Evolutionary conservation across 2,329 filamentous ascomycete species (phyloP).

Genomic region (Epichloe brachyelytri): DNA sequence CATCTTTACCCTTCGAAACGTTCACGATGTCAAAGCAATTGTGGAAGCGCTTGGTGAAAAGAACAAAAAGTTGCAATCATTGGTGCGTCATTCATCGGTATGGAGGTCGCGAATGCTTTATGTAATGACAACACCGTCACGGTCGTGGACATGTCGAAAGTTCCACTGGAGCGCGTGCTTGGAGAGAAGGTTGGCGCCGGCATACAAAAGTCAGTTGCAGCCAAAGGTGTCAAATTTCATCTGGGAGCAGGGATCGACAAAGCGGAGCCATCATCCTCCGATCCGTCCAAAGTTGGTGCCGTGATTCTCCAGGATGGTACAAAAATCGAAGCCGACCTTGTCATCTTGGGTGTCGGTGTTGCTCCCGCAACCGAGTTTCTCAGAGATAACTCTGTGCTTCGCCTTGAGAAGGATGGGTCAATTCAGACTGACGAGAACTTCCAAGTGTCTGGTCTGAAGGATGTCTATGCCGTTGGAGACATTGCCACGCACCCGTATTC

Average conservation of each 20-base stretch:
- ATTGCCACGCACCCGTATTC: conserved; percentile 92
- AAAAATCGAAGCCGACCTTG: conserved; percentile 70
- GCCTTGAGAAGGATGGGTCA: conserved; percentile 74
- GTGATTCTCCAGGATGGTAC: conserved; percentile 81
- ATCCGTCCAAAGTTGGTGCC: conserved; percentile 62
- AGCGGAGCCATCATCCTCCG: conserved; percentile 56
- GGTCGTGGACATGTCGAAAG: conserved; percentile 77
- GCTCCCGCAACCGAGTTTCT: conserved; percentile 75
- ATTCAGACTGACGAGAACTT: conserved; percentile 71
- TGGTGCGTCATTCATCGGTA: conserved; percentile 91
- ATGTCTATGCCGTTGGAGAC: conserved; percentile 88
- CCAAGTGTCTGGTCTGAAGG: conserved; percentile 58
- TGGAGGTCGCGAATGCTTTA: conserved; percentile 87
- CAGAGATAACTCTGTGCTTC: conserved; percentile 53
- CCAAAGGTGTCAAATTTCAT: conserved; percentile 79
- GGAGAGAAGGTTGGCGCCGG: conserved; percentile 69
- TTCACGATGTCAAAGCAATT: conserved; percentile 70
- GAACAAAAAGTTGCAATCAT: conserved; percentile 81
- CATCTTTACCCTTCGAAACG: conserved; percentile 69
- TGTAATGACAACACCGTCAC: conserved; percentile 70
- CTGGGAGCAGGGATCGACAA: conserved; percentile 72
- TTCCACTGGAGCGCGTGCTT: conserved; percentile 76
- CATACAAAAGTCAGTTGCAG: conserved; percentile 67
- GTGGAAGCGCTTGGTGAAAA: conserved; percentile 66
- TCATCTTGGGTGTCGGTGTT: conserved; percentile 86